phyloP scores from a whole-genome alignment of 306 rosid genomes.

The Casuarina equisetifolia region DNA sequence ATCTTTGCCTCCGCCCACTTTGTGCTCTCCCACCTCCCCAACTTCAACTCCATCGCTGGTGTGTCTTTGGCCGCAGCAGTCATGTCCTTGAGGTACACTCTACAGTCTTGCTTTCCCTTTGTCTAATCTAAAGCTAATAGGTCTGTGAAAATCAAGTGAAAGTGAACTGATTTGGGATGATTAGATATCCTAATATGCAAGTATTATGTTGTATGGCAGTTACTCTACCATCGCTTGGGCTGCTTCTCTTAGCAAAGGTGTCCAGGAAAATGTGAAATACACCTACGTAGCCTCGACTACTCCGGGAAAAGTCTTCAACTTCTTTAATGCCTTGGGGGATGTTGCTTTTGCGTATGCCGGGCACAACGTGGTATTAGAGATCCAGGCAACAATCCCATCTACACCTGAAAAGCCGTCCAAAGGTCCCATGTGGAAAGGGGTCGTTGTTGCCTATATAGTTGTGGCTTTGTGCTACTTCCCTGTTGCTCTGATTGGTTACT shows the following conservation, averaged over 20 bases:
- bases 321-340: slow-evolving; percentile 70
- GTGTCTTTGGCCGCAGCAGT: slow-evolving; percentile 49
- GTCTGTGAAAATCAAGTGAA: neutral
- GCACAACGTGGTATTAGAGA: slow-evolving; percentile 90
- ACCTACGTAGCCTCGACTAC: slow-evolving; percentile 43
- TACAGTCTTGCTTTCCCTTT: neutral
- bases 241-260: slow-evolving; percentile 62
- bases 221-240: slow-evolving; percentile 94
- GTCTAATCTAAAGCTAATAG: neutral
- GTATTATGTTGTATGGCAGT: slow-evolving; percentile 39
- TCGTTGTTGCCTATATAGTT: slow-evolving; percentile 71
- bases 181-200: neutral
- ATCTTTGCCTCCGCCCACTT: slow-evolving; percentile 62
- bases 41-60: slow-evolving; percentile 52
- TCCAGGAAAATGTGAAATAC: slow-evolving; percentile 53
- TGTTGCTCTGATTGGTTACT: slow-evolving; percentile 77
- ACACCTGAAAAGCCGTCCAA: slow-evolving; percentile 90
- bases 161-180: neutral
- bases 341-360: slow-evolving; percentile 96
- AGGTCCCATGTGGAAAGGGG: slow-evolving; percentile 95
- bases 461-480: slow-evolving; percentile 95
- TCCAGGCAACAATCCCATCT: slow-evolving; percentile 95
- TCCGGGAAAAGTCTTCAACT: slow-evolving; percentile 55
- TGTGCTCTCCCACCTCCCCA: slow-evolving; percentile 59
- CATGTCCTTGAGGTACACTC: slow-evolving; percentile 51